Conservation (phyloP, 306 rosid genomes). For the Acacia crassicarpa region DNA sequence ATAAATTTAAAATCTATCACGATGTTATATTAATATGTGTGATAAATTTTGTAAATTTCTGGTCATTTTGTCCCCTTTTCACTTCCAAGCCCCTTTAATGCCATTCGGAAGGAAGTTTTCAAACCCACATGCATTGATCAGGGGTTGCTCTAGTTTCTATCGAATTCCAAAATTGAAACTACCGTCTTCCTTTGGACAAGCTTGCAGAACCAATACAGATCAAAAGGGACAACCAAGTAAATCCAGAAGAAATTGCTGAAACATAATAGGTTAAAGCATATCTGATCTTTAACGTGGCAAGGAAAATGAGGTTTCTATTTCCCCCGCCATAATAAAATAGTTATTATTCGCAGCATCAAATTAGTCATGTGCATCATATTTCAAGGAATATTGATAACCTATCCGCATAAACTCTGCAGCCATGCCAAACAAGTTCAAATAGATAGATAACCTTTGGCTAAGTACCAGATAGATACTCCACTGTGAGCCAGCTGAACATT, state of each 20-base stretch:
- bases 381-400: not conserved
- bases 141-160: not conserved
- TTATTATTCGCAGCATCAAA: not conserved
- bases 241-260: not conserved
- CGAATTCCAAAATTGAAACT: not conserved
- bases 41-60: not conserved
- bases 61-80: not conserved
- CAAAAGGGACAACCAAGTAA: not conserved
- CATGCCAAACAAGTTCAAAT: not conserved
- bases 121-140: not conserved
- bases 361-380: not conserved
- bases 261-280: not conserved
- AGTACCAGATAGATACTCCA: not conserved
- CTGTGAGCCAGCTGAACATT: not conserved
- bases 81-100: not conserved
- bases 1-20: not conserved
- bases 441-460: not conserved
- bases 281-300: not conserved
- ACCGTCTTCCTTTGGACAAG: not conserved
- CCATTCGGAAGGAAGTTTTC: not conserved
- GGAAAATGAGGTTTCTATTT: not conserved
- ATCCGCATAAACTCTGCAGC: not conserved
- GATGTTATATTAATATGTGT: not conserved
- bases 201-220: not conserved
- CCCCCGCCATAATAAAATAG: not conserved